Conservation (phyloP, 352 stramenopile genomes). For the Pythium folliculosum region DNA sequence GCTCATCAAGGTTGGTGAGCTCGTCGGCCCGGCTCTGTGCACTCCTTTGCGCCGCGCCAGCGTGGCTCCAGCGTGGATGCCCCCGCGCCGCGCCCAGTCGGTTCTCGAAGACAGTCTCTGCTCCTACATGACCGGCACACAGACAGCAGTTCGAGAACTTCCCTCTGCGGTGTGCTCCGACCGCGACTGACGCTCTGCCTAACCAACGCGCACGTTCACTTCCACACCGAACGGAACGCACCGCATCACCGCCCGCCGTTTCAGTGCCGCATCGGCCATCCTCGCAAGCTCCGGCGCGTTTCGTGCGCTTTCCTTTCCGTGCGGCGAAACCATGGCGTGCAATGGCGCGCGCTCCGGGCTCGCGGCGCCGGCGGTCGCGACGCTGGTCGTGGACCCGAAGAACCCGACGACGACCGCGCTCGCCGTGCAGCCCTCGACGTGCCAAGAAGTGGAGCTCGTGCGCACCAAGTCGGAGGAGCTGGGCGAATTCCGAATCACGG, state of each 20-base stretch:
- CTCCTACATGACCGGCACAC: no score
- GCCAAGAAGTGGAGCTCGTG: constrained; percentile 4
- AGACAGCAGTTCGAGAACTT: no score
- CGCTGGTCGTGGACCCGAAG: constrained; percentile 14
- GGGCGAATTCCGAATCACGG: constrained; percentile 6
- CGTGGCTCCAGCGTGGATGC: neutral
- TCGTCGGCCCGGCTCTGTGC: neutral
- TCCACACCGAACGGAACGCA: no score
- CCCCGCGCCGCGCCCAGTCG: no score
- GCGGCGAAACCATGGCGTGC: constrained; percentile 16
- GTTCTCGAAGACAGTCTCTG: no score
- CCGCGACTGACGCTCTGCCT: no score
- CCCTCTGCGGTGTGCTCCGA: no score
- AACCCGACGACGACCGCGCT: constrained; percentile 7
- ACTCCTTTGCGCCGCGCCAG: neutral
- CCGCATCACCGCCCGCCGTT: no score
- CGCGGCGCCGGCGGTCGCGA: constrained; percentile 1
- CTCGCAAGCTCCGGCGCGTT: neutral
- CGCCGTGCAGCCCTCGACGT: constrained; percentile 4
- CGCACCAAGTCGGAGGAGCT: constrained; percentile 5
- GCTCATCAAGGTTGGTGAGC: neutral
- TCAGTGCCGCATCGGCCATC: neutral
- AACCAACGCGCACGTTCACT: no score
- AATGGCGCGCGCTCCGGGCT: constrained; percentile 14
- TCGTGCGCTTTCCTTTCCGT: neutral